A percentile compares a stretch with the other conserved stretches of the same genome.
These are phyloP conservation scores for Trifolium subterraneum DNA, from an alignment of 306 rosid genomes.

Conservation along the genomic window DNA sequence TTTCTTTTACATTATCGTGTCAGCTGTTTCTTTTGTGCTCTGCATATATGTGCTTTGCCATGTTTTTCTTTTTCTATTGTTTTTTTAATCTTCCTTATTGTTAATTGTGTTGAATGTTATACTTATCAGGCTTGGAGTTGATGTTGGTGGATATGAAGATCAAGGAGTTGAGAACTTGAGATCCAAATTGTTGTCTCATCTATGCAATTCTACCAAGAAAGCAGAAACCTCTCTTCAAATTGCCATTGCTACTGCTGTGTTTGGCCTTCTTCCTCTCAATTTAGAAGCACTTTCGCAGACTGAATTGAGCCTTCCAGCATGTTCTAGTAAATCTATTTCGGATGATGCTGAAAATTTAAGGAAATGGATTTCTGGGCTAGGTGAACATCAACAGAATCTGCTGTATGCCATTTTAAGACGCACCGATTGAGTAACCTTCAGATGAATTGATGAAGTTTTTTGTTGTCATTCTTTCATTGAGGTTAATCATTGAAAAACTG, in stretches of 20 bases:
- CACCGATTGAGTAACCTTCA: constrained; percentile 27
- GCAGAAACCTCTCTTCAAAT: constrained; percentile 57
- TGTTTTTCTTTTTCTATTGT: background rate
- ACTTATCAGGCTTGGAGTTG: constrained; percentile 68
- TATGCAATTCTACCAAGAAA: constrained; percentile 43
- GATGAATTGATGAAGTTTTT: constrained; percentile 34
- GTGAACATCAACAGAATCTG: constrained; percentile 56
- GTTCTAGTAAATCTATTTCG: constrained; percentile 38
- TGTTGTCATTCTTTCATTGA: constrained; percentile 21
- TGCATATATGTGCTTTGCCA: background rate
- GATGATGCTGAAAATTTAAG: constrained; percentile 45
- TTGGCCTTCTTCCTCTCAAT: constrained; percentile 64
- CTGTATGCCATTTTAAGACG: constrained; percentile 47
- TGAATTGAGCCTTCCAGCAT: constrained; percentile 20
- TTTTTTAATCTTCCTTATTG: background rate
- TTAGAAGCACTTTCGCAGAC: constrained; percentile 55
- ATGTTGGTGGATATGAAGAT: constrained; percentile 68
- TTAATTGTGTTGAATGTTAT: constrained; percentile 8
- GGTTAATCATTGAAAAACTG: constrained; percentile 7
- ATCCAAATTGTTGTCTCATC: constrained; percentile 51
- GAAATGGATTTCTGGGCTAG: constrained; percentile 64
- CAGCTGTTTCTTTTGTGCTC: constrained; percentile 8
- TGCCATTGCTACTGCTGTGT: constrained; percentile 59
- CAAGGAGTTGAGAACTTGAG: constrained; percentile 60
- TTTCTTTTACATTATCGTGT: background rate